Evolutionary conservation across 257 asterid genomes (phyloP), one percentile per base, ranked within the genome.

Genomic region (Osmanthus fragrans): DNA sequence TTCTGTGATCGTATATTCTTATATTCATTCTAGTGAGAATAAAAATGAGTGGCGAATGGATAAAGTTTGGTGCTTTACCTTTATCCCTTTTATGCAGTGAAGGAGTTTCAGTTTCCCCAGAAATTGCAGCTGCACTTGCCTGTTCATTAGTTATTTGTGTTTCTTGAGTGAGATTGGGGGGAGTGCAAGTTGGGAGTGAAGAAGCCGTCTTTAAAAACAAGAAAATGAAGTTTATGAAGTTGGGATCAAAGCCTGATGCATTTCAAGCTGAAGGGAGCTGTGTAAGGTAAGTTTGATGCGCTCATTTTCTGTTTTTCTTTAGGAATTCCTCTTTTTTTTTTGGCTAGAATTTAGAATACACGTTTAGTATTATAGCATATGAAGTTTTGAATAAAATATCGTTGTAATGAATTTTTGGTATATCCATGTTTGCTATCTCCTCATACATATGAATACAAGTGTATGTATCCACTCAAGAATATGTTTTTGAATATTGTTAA

Each of bases 231-330:
- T 92, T 83, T 79, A 94, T 94, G 98, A 94, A 94, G 89, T 75
- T 94, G 91, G 97, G 97, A 9, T 94, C 98, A 45, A 94, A 91
- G 88, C 95, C 97, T 47, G 97, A 94, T 88, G 89, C 93, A 80
- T 94, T 94, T 78, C 96, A 88, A 82, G 83, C 88, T 73, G 89
- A 89, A 70, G 97, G 94, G 23, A 88, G 78, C 84, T 83, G 74
- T 76, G 89, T 86, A 82, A 92, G 96, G 97, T 88, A 70, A 76
- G 64, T 71, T n/a, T 67, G 21, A 36, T 80, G 36, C 23, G 71
- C 40, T 71, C 27, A 39, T 30, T 65, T 74, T 42, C 51, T 42
- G 18, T 42, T 42, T 42, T 42, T 42, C 51, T 4, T 25, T 16
- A 16, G 16, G 29, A 11, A 29, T 78, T 6, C 21, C 23, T 19